A percentile compares a stretch with the other conserved stretches of the same genome.
Evolutionary conservation across 768 basidiomycete genomes (phyloP).

Genomic region (Termitomyces sp.): DNA sequence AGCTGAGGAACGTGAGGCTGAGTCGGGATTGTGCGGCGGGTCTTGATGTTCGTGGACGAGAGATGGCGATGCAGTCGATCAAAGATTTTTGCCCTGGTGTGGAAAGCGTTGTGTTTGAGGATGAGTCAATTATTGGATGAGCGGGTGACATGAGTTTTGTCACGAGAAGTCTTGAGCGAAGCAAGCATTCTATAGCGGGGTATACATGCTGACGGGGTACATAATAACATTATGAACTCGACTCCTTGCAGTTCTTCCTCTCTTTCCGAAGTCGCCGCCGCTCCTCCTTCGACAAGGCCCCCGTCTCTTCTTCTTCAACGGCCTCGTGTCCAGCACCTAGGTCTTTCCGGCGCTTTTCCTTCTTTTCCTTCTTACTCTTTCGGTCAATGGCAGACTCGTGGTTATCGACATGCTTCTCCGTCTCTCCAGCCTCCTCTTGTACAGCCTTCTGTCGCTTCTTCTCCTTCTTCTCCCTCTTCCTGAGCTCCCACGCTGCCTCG

Average conservation of each 20-base stretch:
- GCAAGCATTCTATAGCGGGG: constrained; percentile 7
- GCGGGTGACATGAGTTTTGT: no score
- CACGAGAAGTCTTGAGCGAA: background rate
- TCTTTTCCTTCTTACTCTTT: constrained; percentile 18
- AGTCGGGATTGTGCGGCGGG: constrained; percentile 17
- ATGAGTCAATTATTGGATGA: background rate
- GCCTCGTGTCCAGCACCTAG: constrained; percentile 11
- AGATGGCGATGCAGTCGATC: constrained; percentile 9
- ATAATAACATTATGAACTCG: constrained; percentile 7
- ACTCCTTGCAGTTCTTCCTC: constrained; percentile 15
- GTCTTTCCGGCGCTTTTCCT: constrained; percentile 28
- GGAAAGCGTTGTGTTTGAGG: constrained; percentile 9
- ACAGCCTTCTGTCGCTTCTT: constrained; percentile 12
- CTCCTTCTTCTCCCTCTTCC: constrained; percentile 20
- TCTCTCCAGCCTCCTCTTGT: constrained; percentile 10
- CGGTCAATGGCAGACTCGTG: background rate
- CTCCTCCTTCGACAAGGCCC: constrained; percentile 19
- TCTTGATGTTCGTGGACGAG: background rate
- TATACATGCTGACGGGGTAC: constrained; percentile 4
- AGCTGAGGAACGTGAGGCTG: constrained; percentile 16
- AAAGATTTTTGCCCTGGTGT: constrained; percentile 12
- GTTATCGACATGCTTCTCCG: constrained; percentile 12
- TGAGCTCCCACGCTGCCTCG: constrained; percentile 17
- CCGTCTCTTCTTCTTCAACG: constrained; percentile 7
- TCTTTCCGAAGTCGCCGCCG: constrained; percentile 19